A percentile compares a stretch with the other conserved stretches of the same genome.
Evolutionary conservation across 78 protist genomes (phyloP).

Genomic region (Protostelium mycophagum): DNA sequence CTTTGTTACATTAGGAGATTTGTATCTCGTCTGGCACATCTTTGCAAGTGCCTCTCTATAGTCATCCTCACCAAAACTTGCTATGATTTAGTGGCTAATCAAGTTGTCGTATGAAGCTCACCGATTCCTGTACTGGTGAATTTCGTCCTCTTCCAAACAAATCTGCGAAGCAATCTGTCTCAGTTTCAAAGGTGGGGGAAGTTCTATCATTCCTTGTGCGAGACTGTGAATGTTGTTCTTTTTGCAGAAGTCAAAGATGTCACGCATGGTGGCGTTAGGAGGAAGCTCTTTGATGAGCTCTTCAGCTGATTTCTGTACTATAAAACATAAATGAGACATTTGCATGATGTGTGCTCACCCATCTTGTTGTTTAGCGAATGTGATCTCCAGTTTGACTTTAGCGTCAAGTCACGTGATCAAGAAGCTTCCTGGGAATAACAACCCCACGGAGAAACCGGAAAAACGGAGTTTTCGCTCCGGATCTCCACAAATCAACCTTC

Average conservation of each 20-base stretch:
- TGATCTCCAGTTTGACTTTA: too few relatives aligned
- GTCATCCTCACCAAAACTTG: conserved; percentile 9
- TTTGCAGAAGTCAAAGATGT: conserved; percentile 31
- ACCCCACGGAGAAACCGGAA: too few relatives aligned
- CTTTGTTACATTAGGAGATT: background rate
- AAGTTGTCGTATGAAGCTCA: background rate
- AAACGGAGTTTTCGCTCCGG: too few relatives aligned
- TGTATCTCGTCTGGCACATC: background rate
- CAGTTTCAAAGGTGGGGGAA: conserved; percentile 21
- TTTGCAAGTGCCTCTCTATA: conserved; percentile 8
- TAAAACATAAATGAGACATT: too few relatives aligned
- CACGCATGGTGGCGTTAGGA: conserved; percentile 12
- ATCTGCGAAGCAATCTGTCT: conserved; percentile 12
- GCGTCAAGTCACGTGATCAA: too few relatives aligned
- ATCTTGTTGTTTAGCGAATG: too few relatives aligned
- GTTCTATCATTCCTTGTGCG: conserved; percentile 43
- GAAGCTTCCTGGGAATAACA: too few relatives aligned
- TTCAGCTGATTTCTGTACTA: too few relatives aligned
- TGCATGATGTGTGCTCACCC: too few relatives aligned
- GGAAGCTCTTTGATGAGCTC: background rate
- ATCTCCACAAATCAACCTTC: too few relatives aligned
- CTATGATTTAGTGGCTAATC: background rate
- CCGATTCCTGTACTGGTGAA: conserved; percentile 17
- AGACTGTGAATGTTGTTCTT: conserved; percentile 6
- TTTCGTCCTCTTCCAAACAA: background rate